Evolutionary conservation across 345 rosid species (phyloP).

Genomic region (Rhodomyrtus tomentosa): DNA sequence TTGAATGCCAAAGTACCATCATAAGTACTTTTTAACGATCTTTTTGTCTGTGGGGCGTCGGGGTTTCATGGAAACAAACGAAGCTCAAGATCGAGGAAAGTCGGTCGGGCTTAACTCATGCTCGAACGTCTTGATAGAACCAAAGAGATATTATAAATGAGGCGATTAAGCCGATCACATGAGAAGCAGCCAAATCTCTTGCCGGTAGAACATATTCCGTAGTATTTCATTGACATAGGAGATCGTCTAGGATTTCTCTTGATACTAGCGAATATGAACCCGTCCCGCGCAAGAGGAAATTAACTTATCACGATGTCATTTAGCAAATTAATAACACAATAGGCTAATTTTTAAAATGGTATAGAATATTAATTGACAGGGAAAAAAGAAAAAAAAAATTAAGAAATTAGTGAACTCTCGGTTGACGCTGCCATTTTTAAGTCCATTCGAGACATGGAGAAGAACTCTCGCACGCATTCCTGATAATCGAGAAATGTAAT

Average conservation of each 20-base stretch:
- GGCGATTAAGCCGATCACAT: background rate
- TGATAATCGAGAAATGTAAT: background rate
- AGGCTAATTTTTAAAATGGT: background rate
- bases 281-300: background rate
- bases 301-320: background rate
- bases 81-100: background rate
- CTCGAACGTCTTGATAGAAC: background rate
- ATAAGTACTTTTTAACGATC: background rate
- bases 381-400: background rate
- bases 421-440: background rate
- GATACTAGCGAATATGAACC: background rate
- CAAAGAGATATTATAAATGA: background rate
- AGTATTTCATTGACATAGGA: background rate
- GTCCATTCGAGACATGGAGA: background rate
- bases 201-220: background rate
- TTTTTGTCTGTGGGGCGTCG: background rate
- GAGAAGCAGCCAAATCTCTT: background rate
- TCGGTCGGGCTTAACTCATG: background rate
- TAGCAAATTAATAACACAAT: background rate
- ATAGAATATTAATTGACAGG: background rate
- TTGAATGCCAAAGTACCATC: background rate
- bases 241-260: background rate
- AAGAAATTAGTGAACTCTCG: background rate
- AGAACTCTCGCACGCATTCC: background rate
- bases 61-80: background rate